Base-by-base conservation (phyloP, 73 alveolate species). In the Paramecium pentaurelia region DNA sequence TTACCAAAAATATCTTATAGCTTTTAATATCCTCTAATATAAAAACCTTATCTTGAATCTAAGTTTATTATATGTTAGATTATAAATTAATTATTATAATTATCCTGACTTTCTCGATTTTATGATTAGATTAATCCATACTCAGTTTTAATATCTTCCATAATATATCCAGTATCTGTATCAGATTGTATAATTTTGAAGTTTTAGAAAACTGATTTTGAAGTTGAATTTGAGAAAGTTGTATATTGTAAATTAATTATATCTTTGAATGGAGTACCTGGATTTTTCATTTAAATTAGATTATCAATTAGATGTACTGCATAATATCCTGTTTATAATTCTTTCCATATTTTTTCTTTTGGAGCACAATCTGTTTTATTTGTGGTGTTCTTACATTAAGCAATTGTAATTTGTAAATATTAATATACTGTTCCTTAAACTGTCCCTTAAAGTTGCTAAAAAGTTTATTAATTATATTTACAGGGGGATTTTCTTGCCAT, bases 371-470 rank as follows among this genome's bases (percentile, higher is more conserved):
- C 34, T 5, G 58, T 37, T 22, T 44, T 44, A 42, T 80, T 47
- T 44, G 91, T 80, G 32, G 77, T 49, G 27, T 80, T 80, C 16
- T 80, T 80, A 49, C 91, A 80, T 80, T 80, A 60, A 12, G 71
- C 20, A 20, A 49, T 44, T 49, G 44, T 80, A 6, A 80, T 49
- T 14, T 60, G n/a, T 36, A 80, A 25, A 49, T 80, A 80, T 47
- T 80, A 80, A 47, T 80, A 80, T 22, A 27, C 58, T 9, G 49
- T 44, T 25, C 77, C 91, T 40, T 22, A 42, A 20, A 49, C 47
- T 44, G 75, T 47, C 28, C 91, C 91, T 80, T 80, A 25, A n/a
- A 54, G 70, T 54, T 54, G 32, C 70, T 73, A 73, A 73, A 37
- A 71, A 14, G 36, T 71, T 28, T 8, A 4, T 28, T 10, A 71